phyloP scores from a whole-genome alignment of 2,329 filamentous ascomycete species.

The Chrysosporium keratinophilum region DNA sequence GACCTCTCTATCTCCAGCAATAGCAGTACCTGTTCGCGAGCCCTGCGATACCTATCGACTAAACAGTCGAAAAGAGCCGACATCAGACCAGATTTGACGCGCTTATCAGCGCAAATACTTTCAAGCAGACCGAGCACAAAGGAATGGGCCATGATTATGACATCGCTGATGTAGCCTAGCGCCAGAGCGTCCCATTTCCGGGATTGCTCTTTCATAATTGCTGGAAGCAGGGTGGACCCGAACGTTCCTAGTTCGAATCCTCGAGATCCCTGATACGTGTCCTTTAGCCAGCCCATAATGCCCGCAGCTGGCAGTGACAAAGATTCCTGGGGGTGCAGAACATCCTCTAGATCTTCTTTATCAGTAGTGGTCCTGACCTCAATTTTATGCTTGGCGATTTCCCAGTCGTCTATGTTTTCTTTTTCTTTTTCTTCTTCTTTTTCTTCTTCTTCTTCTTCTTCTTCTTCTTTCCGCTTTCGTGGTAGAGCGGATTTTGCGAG shows the following conservation, averaged over 20 bases:
- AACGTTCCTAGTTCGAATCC: constrained; percentile 48
- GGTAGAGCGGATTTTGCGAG: too few relatives aligned
- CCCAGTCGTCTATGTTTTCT: too few relatives aligned
- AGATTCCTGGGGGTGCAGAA: constrained; percentile 11
- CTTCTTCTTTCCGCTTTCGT: too few relatives aligned
- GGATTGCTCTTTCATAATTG: constrained; percentile 45
- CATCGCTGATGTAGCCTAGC: constrained; percentile 41
- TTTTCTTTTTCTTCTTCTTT: too few relatives aligned
- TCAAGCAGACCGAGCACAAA: constrained; percentile 42
- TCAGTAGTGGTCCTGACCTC: neutral
- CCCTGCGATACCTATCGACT: constrained; percentile 36
- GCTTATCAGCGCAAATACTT: constrained; percentile 36
- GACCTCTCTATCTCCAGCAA: constrained; percentile 45
- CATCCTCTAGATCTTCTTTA: constrained; percentile 15
- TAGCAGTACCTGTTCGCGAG: constrained; percentile 42
- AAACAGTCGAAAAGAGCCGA: constrained; percentile 39
- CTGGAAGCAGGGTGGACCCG: constrained; percentile 23
- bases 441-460: too few relatives aligned
- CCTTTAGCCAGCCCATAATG: constrained; percentile 41
- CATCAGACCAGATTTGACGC: constrained; percentile 37
- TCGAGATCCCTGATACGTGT: constrained; percentile 37
- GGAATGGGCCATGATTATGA: constrained; percentile 43
- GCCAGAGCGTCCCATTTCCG: constrained; percentile 44
- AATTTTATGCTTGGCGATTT: too few relatives aligned
- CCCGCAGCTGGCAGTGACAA: constrained; percentile 14